phyloP scores from a whole-genome alignment of 2,329 filamentous ascomycete genomes.

The Westerdykella ornata region DNA sequence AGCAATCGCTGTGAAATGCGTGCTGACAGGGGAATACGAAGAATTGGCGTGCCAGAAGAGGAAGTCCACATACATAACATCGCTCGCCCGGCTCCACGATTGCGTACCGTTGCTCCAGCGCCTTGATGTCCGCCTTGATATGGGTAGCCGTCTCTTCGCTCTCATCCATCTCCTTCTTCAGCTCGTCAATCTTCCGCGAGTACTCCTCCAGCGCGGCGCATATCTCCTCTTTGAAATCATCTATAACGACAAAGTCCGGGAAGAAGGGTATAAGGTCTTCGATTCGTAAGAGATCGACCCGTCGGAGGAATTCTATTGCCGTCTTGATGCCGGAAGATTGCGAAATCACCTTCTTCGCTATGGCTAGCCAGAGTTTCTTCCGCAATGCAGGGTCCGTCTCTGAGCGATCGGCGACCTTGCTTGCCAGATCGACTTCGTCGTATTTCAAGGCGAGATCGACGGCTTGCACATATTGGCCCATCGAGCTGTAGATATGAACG shows the following conservation, averaged over 20 bases:
- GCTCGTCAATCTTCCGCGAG: constrained; percentile 75
- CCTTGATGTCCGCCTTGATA: constrained; percentile 82
- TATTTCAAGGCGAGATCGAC: constrained; percentile 89
- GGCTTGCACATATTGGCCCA: constrained; percentile 89
- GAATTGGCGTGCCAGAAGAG: constrained; percentile 83
- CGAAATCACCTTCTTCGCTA: constrained; percentile 88
- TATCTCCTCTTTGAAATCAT: constrained; percentile 98
- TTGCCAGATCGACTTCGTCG: constrained; percentile 81
- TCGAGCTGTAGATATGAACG: constrained; percentile 94
- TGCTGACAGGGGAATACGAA: constrained; percentile 99
- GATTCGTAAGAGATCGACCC: constrained; percentile 85
- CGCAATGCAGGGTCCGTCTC: constrained; percentile 71
- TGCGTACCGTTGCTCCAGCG: constrained; percentile 81
- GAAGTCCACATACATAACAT: constrained; percentile 81
- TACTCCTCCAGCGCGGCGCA: constrained; percentile 91
- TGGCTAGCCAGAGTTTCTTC: constrained; percentile 91
- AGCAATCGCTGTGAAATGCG: constrained; percentile 91
- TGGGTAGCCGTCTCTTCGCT: constrained; percentile 80
- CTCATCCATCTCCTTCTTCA: constrained; percentile 95
- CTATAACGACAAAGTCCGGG: constrained; percentile 95
- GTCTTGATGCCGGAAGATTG: constrained; percentile 74
- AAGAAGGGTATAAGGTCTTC: constrained; percentile 98
- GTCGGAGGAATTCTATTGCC: constrained; percentile 87
- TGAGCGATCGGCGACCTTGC: constrained; percentile 79
- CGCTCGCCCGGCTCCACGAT: constrained; percentile 95